These are phyloP conservation scores for Darksidea phi DNA, from an alignment of 495 filamentous ascomycete genomes.

Conservation along the genomic window DNA sequence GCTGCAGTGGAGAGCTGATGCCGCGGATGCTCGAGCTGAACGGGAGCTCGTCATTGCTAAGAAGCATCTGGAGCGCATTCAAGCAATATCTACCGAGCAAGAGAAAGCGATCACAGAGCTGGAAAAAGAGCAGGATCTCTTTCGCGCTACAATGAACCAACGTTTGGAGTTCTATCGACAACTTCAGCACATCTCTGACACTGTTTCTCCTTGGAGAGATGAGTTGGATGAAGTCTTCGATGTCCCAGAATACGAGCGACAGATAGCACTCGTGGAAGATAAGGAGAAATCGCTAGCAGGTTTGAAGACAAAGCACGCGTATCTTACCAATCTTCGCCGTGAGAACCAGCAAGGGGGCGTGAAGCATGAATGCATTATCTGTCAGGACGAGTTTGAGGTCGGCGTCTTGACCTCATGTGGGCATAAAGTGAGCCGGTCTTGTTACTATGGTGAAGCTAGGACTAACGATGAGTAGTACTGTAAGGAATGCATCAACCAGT, in stretches of 20 bases:
- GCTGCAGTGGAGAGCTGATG: slow-evolving; percentile 60
- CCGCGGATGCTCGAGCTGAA: slow-evolving; percentile 60
- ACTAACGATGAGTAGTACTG: slow-evolving; percentile 60
- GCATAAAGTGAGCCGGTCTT: slow-evolving; percentile 48
- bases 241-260: slow-evolving; percentile 37
- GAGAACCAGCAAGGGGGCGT: slow-evolving; percentile 58
- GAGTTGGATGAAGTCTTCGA: slow-evolving; percentile 51
- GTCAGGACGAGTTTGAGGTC: slow-evolving; percentile 65
- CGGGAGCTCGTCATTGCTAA: slow-evolving; percentile 64
- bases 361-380: slow-evolving; percentile 74
- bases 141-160: slow-evolving; percentile 74
- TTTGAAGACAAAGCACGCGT: slow-evolving; percentile 67
- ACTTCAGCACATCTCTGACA: slow-evolving; percentile 84
- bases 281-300: slow-evolving; percentile 56
- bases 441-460: neutral
- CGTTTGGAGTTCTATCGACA: slow-evolving; percentile 86
- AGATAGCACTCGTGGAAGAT: slow-evolving; percentile 48
- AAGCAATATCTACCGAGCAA: slow-evolving; percentile 63
- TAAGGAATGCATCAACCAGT: slow-evolving; percentile 74
- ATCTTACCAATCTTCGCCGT: slow-evolving; percentile 61
- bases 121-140: slow-evolving; percentile 70
- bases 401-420: slow-evolving; percentile 89
- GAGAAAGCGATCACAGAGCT: slow-evolving; percentile 59
- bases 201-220: slow-evolving; percentile 68
- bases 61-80: slow-evolving; percentile 55